phyloP scores from a whole-genome alignment of 495 filamentous ascomycete species.

The Penicillium tannophilum region DNA sequence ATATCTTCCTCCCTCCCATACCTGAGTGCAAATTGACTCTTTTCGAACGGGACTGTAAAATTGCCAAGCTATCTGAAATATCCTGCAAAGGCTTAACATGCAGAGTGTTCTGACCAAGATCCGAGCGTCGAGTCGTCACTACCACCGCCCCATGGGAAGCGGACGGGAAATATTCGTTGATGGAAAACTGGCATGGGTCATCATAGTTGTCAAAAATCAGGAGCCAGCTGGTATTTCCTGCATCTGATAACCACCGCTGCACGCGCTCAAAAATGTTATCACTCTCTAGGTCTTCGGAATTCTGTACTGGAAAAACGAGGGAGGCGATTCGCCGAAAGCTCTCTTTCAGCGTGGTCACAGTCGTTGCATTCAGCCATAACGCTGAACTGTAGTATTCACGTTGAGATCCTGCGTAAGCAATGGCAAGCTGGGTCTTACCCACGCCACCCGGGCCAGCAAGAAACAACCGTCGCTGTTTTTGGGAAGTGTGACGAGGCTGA shows the following conservation, averaged over 20 bases:
- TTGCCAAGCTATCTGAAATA: too few species aligned
- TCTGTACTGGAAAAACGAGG: slow-evolving; percentile 3
- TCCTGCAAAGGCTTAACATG: too few species aligned
- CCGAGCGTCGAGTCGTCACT: too few species aligned
- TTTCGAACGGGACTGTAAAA: too few species aligned
- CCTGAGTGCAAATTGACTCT: too few species aligned
- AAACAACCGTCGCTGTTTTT: slow-evolving; percentile 7
- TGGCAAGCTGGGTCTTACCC: slow-evolving; percentile 22
- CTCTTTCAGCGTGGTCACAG: slow-evolving; percentile 15
- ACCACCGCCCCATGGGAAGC: too few species aligned
- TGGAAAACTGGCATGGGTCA: too few species aligned
- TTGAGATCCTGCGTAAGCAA: slow-evolving; percentile 11
- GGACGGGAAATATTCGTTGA: too few species aligned
- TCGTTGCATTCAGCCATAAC: slow-evolving; percentile 17
- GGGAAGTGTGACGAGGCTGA: neutral
- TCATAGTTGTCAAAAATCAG: too few species aligned
- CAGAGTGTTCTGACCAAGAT: too few species aligned
- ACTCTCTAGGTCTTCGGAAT: neutral
- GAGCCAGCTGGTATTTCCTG: too few species aligned
- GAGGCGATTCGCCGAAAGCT: slow-evolving; percentile 14
- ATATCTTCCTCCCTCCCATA: too few species aligned
- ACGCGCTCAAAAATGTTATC: slow-evolving; percentile 2
- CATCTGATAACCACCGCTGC: neutral
- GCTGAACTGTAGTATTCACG: slow-evolving; percentile 7
- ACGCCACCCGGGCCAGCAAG: slow-evolving; percentile 16